Conservation (phyloP, 139 green algal genomes). For the Asterochloris erici region DNA sequence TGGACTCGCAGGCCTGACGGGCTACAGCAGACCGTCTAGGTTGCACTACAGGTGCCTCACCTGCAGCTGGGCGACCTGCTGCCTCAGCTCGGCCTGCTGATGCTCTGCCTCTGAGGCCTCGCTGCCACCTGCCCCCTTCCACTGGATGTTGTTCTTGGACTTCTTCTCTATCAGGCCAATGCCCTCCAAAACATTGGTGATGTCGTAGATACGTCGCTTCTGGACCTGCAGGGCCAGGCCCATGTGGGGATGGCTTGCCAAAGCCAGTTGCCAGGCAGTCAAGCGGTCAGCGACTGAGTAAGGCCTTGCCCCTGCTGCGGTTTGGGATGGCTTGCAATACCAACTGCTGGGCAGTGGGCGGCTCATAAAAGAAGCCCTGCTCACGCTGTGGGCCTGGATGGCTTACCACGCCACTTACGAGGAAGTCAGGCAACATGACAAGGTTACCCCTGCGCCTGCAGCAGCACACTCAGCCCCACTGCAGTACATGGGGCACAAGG, state of each 20-base stretch:
- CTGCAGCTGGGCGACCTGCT: slow-evolving; percentile 31
- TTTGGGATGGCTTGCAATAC: too few species aligned
- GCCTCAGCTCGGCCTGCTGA: slow-evolving; percentile 18
- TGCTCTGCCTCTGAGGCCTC: slow-evolving; percentile 11
- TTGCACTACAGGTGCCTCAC: slow-evolving; percentile 1
- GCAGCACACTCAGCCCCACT: too few species aligned
- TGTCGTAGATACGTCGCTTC: slow-evolving; percentile 98
- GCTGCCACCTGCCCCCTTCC: slow-evolving; percentile 30
- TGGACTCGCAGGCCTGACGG: neutral
- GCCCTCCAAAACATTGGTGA: slow-evolving; percentile 98
- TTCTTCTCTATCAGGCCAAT: slow-evolving; percentile 95
- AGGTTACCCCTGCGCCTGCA: too few species aligned
- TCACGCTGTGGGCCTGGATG: too few species aligned
- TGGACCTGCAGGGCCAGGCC: slow-evolving; percentile 62
- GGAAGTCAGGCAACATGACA: too few species aligned
- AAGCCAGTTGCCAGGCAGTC: neutral
- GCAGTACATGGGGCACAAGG: too few species aligned
- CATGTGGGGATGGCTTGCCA: neutral
- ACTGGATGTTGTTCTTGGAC: slow-evolving; percentile 86
- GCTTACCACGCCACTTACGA: too few species aligned
- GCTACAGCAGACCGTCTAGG: neutral
- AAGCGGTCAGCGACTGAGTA: too few species aligned
- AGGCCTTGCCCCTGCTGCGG: too few species aligned
- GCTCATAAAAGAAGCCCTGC: too few species aligned
- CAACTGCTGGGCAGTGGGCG: too few species aligned